Percentiles rank a stretch among this genome's conserved stretches.
Conservation (phyloP, 495 filamentous ascomycete genomes). For the Aspergillus cavernicola region DNA sequence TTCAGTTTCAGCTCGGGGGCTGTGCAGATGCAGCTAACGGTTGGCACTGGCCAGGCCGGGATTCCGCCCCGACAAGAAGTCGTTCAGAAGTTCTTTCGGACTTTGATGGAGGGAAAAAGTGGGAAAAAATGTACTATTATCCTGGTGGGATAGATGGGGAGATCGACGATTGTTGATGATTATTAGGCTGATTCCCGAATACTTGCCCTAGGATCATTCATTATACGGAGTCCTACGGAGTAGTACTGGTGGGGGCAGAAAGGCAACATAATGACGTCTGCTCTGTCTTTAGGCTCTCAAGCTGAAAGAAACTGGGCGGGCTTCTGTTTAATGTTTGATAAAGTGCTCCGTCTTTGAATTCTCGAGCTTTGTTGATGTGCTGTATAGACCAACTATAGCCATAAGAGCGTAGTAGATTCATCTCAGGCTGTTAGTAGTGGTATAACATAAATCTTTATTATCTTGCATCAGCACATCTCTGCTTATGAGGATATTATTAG, state of each 20-base stretch:
- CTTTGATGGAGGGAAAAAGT: neutral
- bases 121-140: too few relatives aligned
- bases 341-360: too few relatives aligned
- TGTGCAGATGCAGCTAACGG: constrained; percentile 2
- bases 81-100: neutral
- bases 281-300: neutral
- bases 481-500: neutral
- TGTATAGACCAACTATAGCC: too few relatives aligned
- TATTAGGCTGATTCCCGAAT: neutral
- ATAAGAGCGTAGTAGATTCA: too few relatives aligned
- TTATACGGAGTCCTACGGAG: too few relatives aligned
- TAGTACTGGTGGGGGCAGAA: too few relatives aligned
- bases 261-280: neutral
- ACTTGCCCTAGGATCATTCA: too few relatives aligned
- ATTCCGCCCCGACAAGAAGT: neutral
- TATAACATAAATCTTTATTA: too few relatives aligned
- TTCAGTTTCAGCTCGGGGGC: constrained; percentile 9
- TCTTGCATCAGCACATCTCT: neutral
- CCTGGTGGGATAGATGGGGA: neutral
- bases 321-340: too few relatives aligned
- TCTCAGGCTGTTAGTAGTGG: too few relatives aligned
- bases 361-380: too few relatives aligned
- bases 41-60: neutral
- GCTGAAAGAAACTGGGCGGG: too few relatives aligned
- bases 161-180: neutral